Evolutionary conservation across 2,329 filamentous ascomycete species (phyloP).

Genomic region (Neofusicoccum cordaticola): DNA sequence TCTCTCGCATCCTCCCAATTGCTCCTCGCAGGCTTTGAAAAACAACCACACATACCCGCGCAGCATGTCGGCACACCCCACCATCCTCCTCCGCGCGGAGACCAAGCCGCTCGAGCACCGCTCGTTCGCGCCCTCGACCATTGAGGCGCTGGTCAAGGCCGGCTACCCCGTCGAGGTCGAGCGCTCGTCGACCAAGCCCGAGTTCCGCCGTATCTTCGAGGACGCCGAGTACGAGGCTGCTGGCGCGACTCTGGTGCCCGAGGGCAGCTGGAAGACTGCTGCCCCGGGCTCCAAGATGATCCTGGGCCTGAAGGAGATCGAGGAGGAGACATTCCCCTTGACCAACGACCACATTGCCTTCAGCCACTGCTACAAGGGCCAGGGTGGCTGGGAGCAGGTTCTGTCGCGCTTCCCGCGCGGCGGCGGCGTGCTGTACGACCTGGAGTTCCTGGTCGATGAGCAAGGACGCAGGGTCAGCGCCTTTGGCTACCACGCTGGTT

Average conservation of each 20-base stretch:
- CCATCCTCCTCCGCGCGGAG: constrained; percentile 42
- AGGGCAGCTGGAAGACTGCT: constrained; percentile 37
- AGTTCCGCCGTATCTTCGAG: constrained; percentile 41
- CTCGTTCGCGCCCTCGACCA: constrained; percentile 39
- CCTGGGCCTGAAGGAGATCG: constrained; percentile 43
- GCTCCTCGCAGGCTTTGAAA: background rate
- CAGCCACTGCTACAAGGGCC: constrained; percentile 43
- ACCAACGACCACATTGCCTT: constrained; percentile 42
- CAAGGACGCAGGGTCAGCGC: constrained; percentile 68
- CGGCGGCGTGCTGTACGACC: constrained; percentile 73
- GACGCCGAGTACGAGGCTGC: constrained; percentile 39
- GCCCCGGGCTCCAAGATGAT: constrained; percentile 38
- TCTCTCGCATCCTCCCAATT: background rate
- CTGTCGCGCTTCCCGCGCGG: constrained; percentile 77
- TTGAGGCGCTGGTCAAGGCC: constrained; percentile 39
- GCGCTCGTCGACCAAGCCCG: constrained; percentile 37
- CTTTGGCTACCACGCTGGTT: constrained; percentile 57
- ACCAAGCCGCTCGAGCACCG: constrained; percentile 42
- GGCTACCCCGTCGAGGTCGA: constrained; percentile 42
- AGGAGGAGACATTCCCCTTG: constrained; percentile 37
- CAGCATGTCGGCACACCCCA: constrained; percentile 30
- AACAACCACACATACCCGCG: background rate
- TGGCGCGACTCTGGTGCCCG: constrained; percentile 37
- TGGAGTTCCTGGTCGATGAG: constrained; percentile 80
- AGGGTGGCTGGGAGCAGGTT: constrained; percentile 66